Evolutionary conservation across 331 rosid species (phyloP).

Genomic region (Malus hybrid): DNA sequence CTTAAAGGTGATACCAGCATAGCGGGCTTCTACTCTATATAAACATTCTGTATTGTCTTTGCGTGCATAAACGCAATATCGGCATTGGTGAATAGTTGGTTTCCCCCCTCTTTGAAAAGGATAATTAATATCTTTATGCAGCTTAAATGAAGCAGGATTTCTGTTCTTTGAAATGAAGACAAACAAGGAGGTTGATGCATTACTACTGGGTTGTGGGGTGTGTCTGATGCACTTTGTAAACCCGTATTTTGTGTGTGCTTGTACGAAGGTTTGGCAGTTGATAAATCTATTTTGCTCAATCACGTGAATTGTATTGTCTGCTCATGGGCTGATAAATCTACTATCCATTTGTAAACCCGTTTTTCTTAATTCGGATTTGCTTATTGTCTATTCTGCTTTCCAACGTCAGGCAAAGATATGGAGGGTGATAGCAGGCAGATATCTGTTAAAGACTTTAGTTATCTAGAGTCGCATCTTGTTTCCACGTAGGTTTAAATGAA

Average conservation of each 20-base stretch:
- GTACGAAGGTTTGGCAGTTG: too few relatives aligned
- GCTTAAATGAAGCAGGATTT: not conserved
- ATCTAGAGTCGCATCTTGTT: not conserved
- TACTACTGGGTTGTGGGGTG: not conserved
- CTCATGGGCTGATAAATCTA: not conserved
- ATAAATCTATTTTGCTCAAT: too few relatives aligned
- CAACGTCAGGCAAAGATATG: not conserved
- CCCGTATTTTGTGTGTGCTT: too few relatives aligned
- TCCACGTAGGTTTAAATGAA: not conserved
- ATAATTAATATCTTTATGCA: not conserved
- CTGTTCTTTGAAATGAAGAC: constrained; percentile 1
- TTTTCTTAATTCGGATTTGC: not conserved
- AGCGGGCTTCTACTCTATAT: too few relatives aligned
- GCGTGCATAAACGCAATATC: not conserved
- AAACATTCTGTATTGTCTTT: too few relatives aligned
- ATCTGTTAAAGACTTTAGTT: not conserved
- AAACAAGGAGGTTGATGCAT: not conserved
- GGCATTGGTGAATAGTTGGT: not conserved
- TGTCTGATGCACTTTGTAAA: not conserved
- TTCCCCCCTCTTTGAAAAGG: not conserved
- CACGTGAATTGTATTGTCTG: not conserved
- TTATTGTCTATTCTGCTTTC: not conserved
- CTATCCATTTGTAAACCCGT: not conserved
- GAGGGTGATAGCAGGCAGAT: not conserved
- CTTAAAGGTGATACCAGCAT: too few relatives aligned